Evolutionary conservation across 2,329 filamentous ascomycete species (phyloP), one percentile per base, ranked within the genome.

Genomic region (Myriangium duriaei): DNA sequence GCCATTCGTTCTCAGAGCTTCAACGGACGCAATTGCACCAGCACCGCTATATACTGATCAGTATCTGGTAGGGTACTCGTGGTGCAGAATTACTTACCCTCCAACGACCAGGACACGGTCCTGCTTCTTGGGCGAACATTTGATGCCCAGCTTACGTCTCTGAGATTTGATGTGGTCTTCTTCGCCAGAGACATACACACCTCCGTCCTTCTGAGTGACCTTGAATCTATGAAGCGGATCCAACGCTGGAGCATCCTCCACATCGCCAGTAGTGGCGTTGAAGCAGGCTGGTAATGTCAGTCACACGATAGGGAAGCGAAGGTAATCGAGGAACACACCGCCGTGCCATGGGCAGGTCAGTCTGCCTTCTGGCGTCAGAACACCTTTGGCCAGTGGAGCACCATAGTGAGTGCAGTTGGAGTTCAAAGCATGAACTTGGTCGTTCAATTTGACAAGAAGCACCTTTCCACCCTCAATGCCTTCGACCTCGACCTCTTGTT

Each of bases 261-360:
- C 82, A 51, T 98, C 91, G 37, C 91, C 91, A 4, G 81, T 92
- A 40, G 72, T 71, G 45, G 84, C 76, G 45, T 85, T 91, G 65
- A 95, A 98, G 67, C 91, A 98, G 41, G 91, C 91, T 87, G 46
- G 34, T 50, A 5, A 24, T 30, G n/a, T 5, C n/a, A n/a, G n/a
- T n/a, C n/a, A n/a, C n/a, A n/a, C n/a, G n/a, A n/a, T n/a, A n/a
- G n/a, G n/a, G n/a, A n/a, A n/a, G n/a, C n/a, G n/a, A n/a, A n/a
- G n/a, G n/a, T n/a, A n/a, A n/a, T n/a, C n/a, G n/a, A n/a, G n/a
- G n/a, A n/a, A 58, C 68, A 47, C 57, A 91, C 84, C 85, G 65
- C 88, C 88, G 57, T 96, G 88, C 91, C 91, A 96, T 3, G 88
- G 86, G 58, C 91, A 98, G 5, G 84, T 94, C 45, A 98, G 61